Percentiles rank a stretch among this genome's conserved stretches.
Evolutionary conservation across 192 early-diverging fungal genomes (phyloP).

Genomic region (Phycomyces nitens): DNA sequence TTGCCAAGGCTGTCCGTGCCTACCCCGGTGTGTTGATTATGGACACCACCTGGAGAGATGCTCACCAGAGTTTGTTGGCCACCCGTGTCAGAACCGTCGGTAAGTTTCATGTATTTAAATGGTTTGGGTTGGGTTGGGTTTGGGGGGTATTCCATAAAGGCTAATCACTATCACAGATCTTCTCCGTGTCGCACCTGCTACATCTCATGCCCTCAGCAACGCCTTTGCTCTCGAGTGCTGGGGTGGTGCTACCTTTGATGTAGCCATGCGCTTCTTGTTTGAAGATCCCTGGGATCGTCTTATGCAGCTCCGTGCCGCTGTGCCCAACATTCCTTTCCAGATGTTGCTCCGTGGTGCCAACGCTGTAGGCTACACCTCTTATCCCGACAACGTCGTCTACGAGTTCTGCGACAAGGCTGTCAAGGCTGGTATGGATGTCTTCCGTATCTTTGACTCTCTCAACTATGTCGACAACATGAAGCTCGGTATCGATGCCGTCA

Average conservation of each 20-base stretch:
- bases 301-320: slow-evolving; percentile 73
- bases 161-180: slow-evolving; percentile 37
- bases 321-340: slow-evolving; percentile 97
- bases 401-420: slow-evolving; percentile 93
- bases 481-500: slow-evolving; percentile 90
- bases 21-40: slow-evolving; percentile 88
- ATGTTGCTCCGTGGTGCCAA: slow-evolving; percentile 98
- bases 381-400: slow-evolving; percentile 96
- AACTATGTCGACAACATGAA: slow-evolving; percentile 97
- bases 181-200: slow-evolving; percentile 80
- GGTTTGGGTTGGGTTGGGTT: neutral
- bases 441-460: slow-evolving; percentile 97
- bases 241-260: slow-evolving; percentile 98
- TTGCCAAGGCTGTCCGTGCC: slow-evolving; percentile 84
- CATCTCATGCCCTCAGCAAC: slow-evolving; percentile 82
- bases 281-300: slow-evolving; percentile 98
- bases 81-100: slow-evolving; percentile 95
- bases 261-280: slow-evolving; percentile 92
- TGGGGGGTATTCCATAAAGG: no score
- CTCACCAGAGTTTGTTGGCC: slow-evolving; percentile 92
- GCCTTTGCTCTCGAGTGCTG: slow-evolving; percentile 95
- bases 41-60: slow-evolving; percentile 97
- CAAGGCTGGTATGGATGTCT: slow-evolving; percentile 89
- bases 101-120: slow-evolving; percentile 43
- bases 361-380: slow-evolving; percentile 95